Evolutionary conservation across 306 rosid genomes (phyloP).

Genomic region (Echinosophora koreensis): DNA sequence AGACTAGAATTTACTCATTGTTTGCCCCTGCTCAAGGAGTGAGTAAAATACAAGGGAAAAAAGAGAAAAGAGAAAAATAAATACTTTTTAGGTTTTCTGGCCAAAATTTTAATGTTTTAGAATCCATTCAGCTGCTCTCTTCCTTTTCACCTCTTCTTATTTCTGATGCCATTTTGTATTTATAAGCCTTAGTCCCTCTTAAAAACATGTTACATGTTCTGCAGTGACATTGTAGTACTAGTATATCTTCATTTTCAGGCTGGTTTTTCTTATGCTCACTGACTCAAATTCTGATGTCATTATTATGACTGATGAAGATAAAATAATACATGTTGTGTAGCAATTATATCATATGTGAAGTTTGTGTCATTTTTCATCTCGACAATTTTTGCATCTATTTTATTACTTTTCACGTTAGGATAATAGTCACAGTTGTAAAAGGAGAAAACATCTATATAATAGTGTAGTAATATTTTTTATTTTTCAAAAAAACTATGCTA

Average conservation of each 20-base stretch:
- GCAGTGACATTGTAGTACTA: conserved; percentile 18
- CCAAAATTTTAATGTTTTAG: too few relatives aligned
- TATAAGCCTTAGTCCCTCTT: not conserved
- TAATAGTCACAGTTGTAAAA: conserved; percentile 16
- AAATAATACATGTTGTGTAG: not conserved
- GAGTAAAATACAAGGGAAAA: too few relatives aligned
- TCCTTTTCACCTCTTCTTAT: too few relatives aligned
- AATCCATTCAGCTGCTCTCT: too few relatives aligned
- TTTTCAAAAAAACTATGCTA: conserved; percentile 15
- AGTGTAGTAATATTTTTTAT: not conserved
- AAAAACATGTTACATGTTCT: conserved; percentile 22
- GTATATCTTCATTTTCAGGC: not conserved
- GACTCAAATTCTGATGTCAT: not conserved
- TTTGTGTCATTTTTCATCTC: not conserved
- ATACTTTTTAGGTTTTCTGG: too few relatives aligned
- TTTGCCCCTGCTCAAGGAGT: too few relatives aligned
- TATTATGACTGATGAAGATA: not conserved
- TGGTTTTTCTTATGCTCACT: too few relatives aligned
- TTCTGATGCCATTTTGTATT: too few relatives aligned
- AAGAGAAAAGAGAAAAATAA: too few relatives aligned
- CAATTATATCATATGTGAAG: too few relatives aligned
- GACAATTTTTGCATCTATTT: conserved; percentile 21
- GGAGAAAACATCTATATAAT: not conserved
- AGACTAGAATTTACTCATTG: too few relatives aligned
- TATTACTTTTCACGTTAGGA: not conserved